phyloP scores from a whole-genome alignment of 2,329 filamentous ascomycete genomes.

The Colletotrichum costaricense region DNA sequence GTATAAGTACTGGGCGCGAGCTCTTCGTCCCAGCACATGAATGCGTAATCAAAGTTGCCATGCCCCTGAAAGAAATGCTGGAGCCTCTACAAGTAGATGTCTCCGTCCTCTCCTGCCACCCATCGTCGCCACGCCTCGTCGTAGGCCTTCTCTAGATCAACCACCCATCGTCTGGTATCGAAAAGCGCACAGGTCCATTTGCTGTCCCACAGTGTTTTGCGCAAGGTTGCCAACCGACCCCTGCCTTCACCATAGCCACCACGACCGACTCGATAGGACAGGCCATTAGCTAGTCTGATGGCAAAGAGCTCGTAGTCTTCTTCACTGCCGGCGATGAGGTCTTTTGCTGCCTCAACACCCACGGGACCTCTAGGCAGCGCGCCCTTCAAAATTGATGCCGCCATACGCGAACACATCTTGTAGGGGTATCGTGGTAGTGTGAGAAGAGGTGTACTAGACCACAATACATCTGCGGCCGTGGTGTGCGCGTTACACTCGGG shows the following conservation, averaged over 20 bases:
- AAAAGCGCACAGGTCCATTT: slow-evolving; percentile 91
- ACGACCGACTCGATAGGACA: slow-evolving; percentile 66
- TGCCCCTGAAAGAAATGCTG: not conserved
- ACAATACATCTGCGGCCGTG: slow-evolving; percentile 94
- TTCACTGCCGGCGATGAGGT: slow-evolving; percentile 83
- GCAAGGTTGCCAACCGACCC: slow-evolving; percentile 82
- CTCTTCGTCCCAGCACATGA: not conserved
- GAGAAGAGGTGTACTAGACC: slow-evolving; percentile 93
- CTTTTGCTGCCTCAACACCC: slow-evolving; percentile 75
- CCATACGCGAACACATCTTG: slow-evolving; percentile 99
- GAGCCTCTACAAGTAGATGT: slow-evolving; percentile 78
- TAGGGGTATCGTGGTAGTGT: slow-evolving; percentile 93
- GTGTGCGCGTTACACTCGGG: slow-evolving; percentile 99
- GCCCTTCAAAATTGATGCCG: slow-evolving; percentile 91
- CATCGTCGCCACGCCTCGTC: slow-evolving; percentile 89
- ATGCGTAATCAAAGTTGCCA: not conserved
- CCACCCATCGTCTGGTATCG: slow-evolving; percentile 90
- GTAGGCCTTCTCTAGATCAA: slow-evolving; percentile 89
- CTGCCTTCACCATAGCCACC: slow-evolving; percentile 62
- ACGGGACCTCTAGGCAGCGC: slow-evolving; percentile 79
- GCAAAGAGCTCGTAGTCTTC: slow-evolving; percentile 86
- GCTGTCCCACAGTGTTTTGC: slow-evolving; percentile 83
- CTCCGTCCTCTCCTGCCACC: slow-evolving; percentile 87
- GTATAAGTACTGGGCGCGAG: not conserved
- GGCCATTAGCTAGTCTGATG: slow-evolving; percentile 71